phyloP scores from a whole-genome alignment of 805 yeast species.

The Teunomyces atbi region DNA sequence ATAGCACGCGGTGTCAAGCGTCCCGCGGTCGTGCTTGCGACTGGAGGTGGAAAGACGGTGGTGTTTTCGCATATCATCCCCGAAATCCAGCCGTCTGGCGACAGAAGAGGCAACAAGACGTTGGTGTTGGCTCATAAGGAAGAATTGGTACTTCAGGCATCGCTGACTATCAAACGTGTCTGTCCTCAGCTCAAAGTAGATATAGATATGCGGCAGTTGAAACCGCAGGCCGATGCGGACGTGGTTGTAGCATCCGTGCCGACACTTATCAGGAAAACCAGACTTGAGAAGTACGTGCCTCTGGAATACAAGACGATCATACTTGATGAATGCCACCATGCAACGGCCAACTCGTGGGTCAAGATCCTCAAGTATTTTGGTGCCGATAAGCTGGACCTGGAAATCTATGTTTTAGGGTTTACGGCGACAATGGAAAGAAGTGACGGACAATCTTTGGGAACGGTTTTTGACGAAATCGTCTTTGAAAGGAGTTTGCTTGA shows the following conservation, averaged over 20 bases:
- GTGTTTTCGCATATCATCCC: conserved; percentile 62
- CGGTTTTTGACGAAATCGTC: conserved; percentile 69
- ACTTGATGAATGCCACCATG: conserved; percentile 92
- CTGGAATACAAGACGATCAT: conserved; percentile 67
- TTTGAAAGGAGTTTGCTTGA: conserved; percentile 63
- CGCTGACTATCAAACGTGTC: conserved; percentile 41
- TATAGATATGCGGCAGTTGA: conserved; percentile 64
- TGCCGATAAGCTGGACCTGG: conserved; percentile 40
- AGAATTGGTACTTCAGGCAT: conserved; percentile 76
- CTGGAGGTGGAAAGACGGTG: conserved; percentile 95
- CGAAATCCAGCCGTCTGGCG: conserved; percentile 29
- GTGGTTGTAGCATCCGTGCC: conserved; percentile 78
- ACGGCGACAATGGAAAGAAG: conserved; percentile 82
- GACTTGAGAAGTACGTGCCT: conserved; percentile 57
- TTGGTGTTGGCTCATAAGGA: conserved; percentile 77
- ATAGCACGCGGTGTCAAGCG: conserved; percentile 47
- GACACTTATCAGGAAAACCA: conserved; percentile 45
- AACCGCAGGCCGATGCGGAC: conserved; percentile 49
- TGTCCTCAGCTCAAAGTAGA: conserved; percentile 55
- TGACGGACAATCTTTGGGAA: conserved; percentile 61
- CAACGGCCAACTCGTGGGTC: conserved; percentile 68
- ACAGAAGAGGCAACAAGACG: conserved; percentile 33
- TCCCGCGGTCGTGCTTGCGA: conserved; percentile 82
- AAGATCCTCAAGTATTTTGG: conserved; percentile 59
- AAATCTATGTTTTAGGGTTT: conserved; percentile 70